phyloP scores from a whole-genome alignment of 2,329 filamentous ascomycete genomes.

The Fusarium buxicola region DNA sequence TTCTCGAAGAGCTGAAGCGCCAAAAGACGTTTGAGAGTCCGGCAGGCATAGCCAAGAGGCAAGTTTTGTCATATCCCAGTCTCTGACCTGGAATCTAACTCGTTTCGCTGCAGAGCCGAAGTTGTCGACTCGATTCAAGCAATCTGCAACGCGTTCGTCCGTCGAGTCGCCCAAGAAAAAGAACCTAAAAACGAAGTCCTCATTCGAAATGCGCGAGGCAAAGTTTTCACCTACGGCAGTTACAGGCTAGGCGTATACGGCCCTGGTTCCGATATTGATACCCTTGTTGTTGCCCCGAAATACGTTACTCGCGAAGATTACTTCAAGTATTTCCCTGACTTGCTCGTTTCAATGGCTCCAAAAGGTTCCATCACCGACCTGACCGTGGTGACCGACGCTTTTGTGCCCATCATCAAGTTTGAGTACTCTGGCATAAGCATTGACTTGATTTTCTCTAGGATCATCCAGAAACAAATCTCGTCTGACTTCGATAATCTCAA shows the following conservation, averaged over 20 bases:
- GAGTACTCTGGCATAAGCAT: conserved; percentile 92
- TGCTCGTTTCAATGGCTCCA: conserved; percentile 81
- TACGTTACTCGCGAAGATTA: conserved; percentile 92
- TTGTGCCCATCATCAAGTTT: conserved; percentile 97
- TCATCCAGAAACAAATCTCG: conserved; percentile 78
- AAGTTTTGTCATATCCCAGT: conserved; percentile 32
- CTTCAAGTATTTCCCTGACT: conserved; percentile 86
- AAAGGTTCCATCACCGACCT: conserved; percentile 86
- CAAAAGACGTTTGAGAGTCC: conserved; percentile 93
- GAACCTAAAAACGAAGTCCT: conserved; percentile 78
- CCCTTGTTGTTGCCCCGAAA: conserved; percentile 89
- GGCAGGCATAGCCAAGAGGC: conserved; percentile 87
- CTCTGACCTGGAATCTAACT: conserved; percentile 15
- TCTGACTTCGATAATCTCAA: conserved; percentile 75
- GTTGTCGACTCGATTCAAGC: conserved; percentile 82
- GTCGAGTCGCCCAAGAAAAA: conserved; percentile 79
- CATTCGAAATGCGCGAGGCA: conserved; percentile 86
- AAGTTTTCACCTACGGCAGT: conserved; percentile 96
- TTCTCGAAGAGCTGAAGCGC: conserved; percentile 85
- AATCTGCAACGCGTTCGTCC: conserved; percentile 88
- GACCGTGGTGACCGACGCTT: conserved; percentile 87
- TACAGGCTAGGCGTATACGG: conserved; percentile 94
- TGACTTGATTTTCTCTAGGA: conserved; percentile 88
- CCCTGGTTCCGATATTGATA: conserved; percentile 97
- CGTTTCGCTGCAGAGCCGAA: conserved; percentile 47